Conservation (phyloP, 179 eudicot species). For the Corrigiola litoralis region DNA sequence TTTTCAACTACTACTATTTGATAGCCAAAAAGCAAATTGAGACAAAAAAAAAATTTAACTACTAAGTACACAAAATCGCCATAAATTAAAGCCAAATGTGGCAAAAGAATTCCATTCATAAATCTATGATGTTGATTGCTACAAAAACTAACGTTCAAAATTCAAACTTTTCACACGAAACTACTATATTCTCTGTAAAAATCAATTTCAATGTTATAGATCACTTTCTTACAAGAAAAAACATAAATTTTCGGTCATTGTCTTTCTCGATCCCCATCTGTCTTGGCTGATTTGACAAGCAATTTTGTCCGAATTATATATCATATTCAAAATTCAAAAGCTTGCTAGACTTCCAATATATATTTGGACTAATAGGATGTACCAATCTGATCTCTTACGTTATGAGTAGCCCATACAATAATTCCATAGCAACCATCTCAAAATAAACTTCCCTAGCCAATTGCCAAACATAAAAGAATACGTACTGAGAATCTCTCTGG, state of each 20-base stretch:
- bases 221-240: neutral
- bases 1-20: too few species aligned
- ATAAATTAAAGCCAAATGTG: neutral
- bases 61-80: neutral
- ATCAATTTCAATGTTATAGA: neutral
- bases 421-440: too few species aligned
- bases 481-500: neutral
- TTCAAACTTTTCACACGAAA: neutral
- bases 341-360: neutral
- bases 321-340: constrained; percentile 11
- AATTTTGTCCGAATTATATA: neutral
- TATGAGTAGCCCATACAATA: too few species aligned
- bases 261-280: too few species aligned
- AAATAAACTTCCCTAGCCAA: too few species aligned
- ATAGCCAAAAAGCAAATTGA: neutral
- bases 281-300: neutral
- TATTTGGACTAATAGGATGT: too few species aligned
- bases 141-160: neutral
- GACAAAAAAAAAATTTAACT: neutral
- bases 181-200: neutral
- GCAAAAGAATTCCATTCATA: neutral
- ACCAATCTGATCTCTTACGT: too few species aligned
- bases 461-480: too few species aligned
- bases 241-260: neutral
- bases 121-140: neutral